These are phyloP conservation scores for Mycena chlorophos DNA, from an alignment of 768 basidiomycete species.

Conservation along the genomic window DNA sequence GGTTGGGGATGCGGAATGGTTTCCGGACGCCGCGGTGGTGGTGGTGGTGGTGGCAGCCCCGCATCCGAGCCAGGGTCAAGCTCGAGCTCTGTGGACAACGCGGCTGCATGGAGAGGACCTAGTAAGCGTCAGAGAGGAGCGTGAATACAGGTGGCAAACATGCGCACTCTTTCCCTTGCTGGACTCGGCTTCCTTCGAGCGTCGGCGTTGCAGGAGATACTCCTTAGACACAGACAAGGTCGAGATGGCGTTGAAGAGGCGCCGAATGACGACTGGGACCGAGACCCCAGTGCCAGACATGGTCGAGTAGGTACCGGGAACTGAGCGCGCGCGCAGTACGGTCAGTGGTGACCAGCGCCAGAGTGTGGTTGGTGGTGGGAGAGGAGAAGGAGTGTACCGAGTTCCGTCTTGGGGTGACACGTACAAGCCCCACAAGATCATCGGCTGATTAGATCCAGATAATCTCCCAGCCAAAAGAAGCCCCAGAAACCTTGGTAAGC, in stretches of 20 bases:
- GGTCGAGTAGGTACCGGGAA: constrained; percentile 26
- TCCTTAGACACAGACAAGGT: constrained; percentile 70
- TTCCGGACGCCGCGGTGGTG: no score
- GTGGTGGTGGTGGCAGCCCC: not conserved
- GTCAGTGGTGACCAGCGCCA: not conserved
- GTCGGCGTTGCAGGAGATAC: constrained; percentile 38
- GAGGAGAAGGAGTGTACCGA: no score
- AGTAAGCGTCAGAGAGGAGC: not conserved
- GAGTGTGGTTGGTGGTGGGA: not conserved
- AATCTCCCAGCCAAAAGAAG: no score
- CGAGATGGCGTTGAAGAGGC: constrained; percentile 68
- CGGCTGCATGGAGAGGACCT: not conserved
- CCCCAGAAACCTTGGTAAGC: no score
- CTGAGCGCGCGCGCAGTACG: not conserved
- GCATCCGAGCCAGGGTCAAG: not conserved
- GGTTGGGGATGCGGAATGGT: constrained; percentile 23
- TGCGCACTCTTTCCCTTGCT: not conserved
- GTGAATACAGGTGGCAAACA: constrained; percentile 8
- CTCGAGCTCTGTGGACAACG: not conserved
- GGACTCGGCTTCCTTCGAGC: constrained; percentile 9
- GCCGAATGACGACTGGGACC: constrained; percentile 56
- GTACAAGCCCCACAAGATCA: no score
- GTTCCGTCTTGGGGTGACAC: no score
- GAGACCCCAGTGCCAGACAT: constrained; percentile 38
- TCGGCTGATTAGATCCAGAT: no score